Percentiles rank a stretch among this genome's conserved stretches.
phyloP scores from a whole-genome alignment of 768 basidiomycete species.

The Tylopilus intermedius region DNA sequence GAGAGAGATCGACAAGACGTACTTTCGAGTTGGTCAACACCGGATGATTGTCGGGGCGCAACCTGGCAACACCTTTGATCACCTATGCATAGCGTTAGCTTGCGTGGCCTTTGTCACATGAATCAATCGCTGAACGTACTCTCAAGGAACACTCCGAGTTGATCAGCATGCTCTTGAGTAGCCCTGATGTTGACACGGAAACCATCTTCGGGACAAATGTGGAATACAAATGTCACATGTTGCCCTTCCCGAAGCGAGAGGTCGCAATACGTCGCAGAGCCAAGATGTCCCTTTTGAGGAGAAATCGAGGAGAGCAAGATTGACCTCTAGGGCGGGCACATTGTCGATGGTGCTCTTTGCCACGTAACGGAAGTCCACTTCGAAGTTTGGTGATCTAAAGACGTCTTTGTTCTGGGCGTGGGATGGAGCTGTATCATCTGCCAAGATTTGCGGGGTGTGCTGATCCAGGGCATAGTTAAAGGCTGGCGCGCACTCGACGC shows the following conservation, averaged over 20 bases:
- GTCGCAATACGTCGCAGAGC: slow-evolving; percentile 55
- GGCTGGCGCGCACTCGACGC: slow-evolving; percentile 89
- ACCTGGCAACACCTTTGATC: slow-evolving; percentile 39
- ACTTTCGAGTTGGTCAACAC: slow-evolving; percentile 65
- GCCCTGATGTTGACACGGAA: slow-evolving; percentile 13
- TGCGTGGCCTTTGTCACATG: background rate
- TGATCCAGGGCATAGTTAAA: slow-evolving; percentile 87
- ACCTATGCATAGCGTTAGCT: slow-evolving; percentile 32
- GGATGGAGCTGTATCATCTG: slow-evolving; percentile 41
- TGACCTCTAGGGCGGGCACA: slow-evolving; percentile 46
- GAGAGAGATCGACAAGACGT: slow-evolving; percentile 2
- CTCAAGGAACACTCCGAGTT: slow-evolving; percentile 43
- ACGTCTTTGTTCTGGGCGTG: slow-evolving; percentile 51
- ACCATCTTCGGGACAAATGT: slow-evolving; percentile 53
- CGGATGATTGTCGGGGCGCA: slow-evolving; percentile 63
- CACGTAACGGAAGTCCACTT: slow-evolving; percentile 76
- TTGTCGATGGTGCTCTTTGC: slow-evolving; percentile 51
- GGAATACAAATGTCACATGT: slow-evolving; percentile 80
- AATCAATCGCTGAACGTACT: slow-evolving; percentile 27
- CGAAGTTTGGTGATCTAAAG: slow-evolving; percentile 54
- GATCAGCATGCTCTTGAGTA: slow-evolving; percentile 38
- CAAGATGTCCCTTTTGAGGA: slow-evolving; percentile 70
- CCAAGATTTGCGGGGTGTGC: slow-evolving; percentile 60
- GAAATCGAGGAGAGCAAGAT: slow-evolving; percentile 60
- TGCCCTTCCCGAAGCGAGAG: slow-evolving; percentile 79